Base-by-base conservation (phyloP, 2,329 filamentous ascomycete species). In the Ophioceras dolichostomum region DNA sequence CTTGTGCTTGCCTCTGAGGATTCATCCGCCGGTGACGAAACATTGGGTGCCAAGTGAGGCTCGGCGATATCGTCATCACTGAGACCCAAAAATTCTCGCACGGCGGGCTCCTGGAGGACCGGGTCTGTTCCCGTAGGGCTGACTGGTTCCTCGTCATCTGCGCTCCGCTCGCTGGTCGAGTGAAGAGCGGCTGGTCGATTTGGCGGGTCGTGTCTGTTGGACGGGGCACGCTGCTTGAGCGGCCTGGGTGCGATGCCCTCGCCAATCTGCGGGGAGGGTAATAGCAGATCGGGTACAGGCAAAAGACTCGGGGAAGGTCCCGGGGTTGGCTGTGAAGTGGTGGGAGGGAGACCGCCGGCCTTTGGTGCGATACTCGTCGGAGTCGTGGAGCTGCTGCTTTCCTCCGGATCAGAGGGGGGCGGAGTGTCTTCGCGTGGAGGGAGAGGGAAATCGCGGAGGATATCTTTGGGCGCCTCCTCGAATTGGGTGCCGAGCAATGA, bases 21-120 rank as follows among this genome's bases (percentile, higher is more conserved):
- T 10, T 28, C 28, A 9, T 14, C 19, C 4, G 13, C 8, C n/a
- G 12, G 4, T 18, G 28, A 13, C n/a, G 12, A 10, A 8, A 13
- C 32, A 13, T 20, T 27, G 1, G 37, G 28, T 10, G 35, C 10
- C 33, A 40, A 31, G 7, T 32, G 41, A 7, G 43, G 53, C 45
- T 76, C 72, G 8, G 70, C 68, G 42, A 76, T 71, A 39, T 76
- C 72, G 21, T 76, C 70, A 41, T 76, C 71, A 39, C 62, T 68
- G 5, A 76, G 56, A 16, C 61, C 58, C 37, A 72, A 57, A 36
- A 76, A 74, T 28, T 76, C 71, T 14, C 62, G 59, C 17, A 74
- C 54, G 27, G 63, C 64, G 5, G 70, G 70, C 45, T 74, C 70
- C 32, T 58, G 56, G 4, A 74, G 58, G 2, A 61, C 57, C 2